Base-by-base conservation (phyloP, 495 filamentous ascomycete genomes). In the Penicillium chermesinum region DNA sequence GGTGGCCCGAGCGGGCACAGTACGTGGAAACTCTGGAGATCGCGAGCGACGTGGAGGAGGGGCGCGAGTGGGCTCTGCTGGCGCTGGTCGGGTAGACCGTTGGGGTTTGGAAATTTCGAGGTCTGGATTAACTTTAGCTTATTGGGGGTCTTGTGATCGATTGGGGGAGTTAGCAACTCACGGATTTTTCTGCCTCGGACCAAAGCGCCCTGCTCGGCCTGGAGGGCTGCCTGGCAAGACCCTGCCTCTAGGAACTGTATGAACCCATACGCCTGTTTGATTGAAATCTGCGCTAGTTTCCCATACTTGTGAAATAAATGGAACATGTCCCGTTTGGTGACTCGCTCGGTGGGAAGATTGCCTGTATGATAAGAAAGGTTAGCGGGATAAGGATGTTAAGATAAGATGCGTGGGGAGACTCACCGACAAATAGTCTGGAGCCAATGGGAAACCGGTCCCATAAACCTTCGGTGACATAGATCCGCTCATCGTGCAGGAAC, bases 201-300 rank as follows among this genome's bases (percentile, higher is more conserved):
- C 17, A 87, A 71, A 17, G 79, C 78, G 3, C 87, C 88, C 66
- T 97, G 88, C 51, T 95, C 84, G 3, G 70, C 70, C 18, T 86
- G 75, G 48, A 96, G 75, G 12, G 91, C 89, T 20, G 74, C 71
- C 49, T 79, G 72, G 53, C 89, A 93, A 54, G 89, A 83, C 10
- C 70, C 70, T 3, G 81, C 69, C 30, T 89, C 88, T 45, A 95
- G 75, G 51, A 91, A 98, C 61, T 98, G 93, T 34, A 96, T 89
- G 58, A 98, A 98, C 3, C 93, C 93, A 69, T 95, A 98, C 2
- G 90, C 90, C 63, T 91, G 88, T 61, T 97, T 97, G 59, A 98
- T 88, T 2, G 91, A 96, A 33, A 98, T 89, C 63, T 98, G 93
- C 2, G 91, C 91, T 30, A 98, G 71, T 46, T 83, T 85, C 27